Conservation (phyloP, 2,329 filamentous ascomycete genomes). For the Stagonosporopsis vannaccii region DNA sequence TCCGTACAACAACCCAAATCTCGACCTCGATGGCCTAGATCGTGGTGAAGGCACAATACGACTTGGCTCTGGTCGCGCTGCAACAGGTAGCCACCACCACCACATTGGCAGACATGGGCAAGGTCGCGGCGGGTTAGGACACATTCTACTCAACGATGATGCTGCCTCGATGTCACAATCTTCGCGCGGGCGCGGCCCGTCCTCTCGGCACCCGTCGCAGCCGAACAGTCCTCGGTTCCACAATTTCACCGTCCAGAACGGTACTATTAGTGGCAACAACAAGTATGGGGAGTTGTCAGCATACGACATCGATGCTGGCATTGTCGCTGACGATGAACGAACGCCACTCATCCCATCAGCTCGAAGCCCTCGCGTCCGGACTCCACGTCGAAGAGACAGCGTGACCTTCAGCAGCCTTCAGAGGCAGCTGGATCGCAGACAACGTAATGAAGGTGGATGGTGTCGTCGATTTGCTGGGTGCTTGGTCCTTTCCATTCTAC, state of each 20-base stretch:
- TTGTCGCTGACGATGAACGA: slow-evolving; percentile 83
- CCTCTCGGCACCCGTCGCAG: slow-evolving; percentile 68
- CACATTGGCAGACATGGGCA: slow-evolving; percentile 83
- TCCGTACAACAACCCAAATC: slow-evolving; percentile 70
- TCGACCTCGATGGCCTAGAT: slow-evolving; percentile 54
- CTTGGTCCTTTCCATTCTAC: slow-evolving; percentile 79
- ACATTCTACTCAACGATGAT: slow-evolving; percentile 63
- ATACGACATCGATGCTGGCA: slow-evolving; percentile 83
- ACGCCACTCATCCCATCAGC: slow-evolving; percentile 77
- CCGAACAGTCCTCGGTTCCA: slow-evolving; percentile 71
- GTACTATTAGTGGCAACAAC: slow-evolving; percentile 50
- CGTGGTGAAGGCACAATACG: slow-evolving; percentile 49
- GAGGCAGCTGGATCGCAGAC: slow-evolving; percentile 76
- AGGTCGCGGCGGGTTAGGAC: slow-evolving; percentile 73
- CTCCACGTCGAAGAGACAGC: slow-evolving; percentile 61
- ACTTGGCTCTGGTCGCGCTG: slow-evolving; percentile 52
- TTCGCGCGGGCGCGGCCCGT: slow-evolving; percentile 66
- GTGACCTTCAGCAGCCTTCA: slow-evolving; percentile 55
- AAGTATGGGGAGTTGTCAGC: slow-evolving; percentile 69
- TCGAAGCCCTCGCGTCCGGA: slow-evolving; percentile 63
- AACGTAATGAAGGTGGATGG: slow-evolving; percentile 59
- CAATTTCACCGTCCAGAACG: slow-evolving; percentile 55
- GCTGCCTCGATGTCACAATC: slow-evolving; percentile 72
- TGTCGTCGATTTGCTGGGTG: slow-evolving; percentile 84
- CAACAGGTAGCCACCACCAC: slow-evolving; percentile 76